Percentiles rank a stretch among this genome's conserved stretches.
Evolutionary conservation across 148 eudicot species (phyloP).

Genomic region (Beta vulgaris): DNA sequence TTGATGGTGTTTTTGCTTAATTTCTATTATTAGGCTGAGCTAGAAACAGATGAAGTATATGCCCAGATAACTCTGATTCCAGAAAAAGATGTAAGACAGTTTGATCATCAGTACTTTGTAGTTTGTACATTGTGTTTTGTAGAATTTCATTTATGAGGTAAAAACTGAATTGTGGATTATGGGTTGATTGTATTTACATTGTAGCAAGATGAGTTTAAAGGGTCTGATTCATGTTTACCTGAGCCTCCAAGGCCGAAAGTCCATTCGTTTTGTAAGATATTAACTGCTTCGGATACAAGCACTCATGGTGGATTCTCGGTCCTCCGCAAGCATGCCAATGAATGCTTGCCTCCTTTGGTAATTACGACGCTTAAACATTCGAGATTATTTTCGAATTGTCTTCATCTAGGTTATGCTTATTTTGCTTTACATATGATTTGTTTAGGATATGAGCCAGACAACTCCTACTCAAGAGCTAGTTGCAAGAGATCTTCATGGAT

Average conservation of each 20-base stretch:
- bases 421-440: constrained; percentile 1
- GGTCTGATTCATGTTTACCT: constrained; percentile 45
- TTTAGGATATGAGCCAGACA: constrained; percentile 73
- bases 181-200: constrained; percentile 20
- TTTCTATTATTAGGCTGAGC: constrained; percentile 59
- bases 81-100: constrained; percentile 57
- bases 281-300: constrained; percentile 93
- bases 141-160: not conserved
- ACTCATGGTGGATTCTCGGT: constrained; percentile 98
- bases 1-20: constrained; percentile 6
- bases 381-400: not conserved
- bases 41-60: constrained; percentile 91
- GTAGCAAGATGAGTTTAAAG: constrained; percentile 63
- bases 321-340: constrained; percentile 87
- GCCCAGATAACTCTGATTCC: constrained; percentile 76
- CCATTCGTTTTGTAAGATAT: constrained; percentile 64
- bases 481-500: constrained; percentile 81
- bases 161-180: not conserved
- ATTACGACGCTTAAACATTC: not conserved
- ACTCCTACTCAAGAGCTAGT: constrained; percentile 83
- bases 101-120: not conserved
- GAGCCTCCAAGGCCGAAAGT: constrained; percentile 54
- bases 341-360: constrained; percentile 90
- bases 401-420: constrained; percentile 15
- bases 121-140: not conserved